Conservation (phyloP, 768 basidiomycete species). For the Holtermannia corniformis region DNA sequence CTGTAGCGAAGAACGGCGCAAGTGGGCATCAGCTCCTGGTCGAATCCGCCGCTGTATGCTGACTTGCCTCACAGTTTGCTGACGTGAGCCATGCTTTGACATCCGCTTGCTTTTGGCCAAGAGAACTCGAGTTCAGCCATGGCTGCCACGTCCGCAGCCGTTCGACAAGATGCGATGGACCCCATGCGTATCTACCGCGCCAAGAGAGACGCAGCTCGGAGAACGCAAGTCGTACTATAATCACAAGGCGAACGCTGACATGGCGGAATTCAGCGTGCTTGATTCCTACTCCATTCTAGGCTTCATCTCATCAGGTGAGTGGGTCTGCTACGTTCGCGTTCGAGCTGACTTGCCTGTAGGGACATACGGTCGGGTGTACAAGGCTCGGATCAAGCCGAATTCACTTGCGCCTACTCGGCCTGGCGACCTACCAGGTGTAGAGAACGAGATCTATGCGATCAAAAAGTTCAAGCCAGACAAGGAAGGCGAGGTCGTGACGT, state of each 20-base stretch:
- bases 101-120: no score
- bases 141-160: slow-evolving; percentile 5
- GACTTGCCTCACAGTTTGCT: no score
- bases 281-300: slow-evolving; percentile 86
- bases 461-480: slow-evolving; percentile 99
- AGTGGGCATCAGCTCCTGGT: no score
- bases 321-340: neutral
- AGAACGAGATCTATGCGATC: slow-evolving; percentile 72
- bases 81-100: no score
- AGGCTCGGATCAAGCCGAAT: slow-evolving; percentile 49
- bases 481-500: slow-evolving; percentile 89
- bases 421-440: slow-evolving; percentile 51
- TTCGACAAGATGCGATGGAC: slow-evolving; percentile 44
- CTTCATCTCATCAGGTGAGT: slow-evolving; percentile 83
- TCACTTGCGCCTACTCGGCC: slow-evolving; percentile 47
- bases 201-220: slow-evolving; percentile 61
- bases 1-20: no score
- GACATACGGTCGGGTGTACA: slow-evolving; percentile 98
- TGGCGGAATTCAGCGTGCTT: slow-evolving; percentile 47
- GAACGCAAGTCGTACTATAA: slow-evolving; percentile 27
- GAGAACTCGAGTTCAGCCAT: no score
- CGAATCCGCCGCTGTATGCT: no score
- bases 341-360: slow-evolving; percentile 16
- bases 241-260: neutral
- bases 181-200: slow-evolving; percentile 79